Conservation (phyloP, 805 yeast species). For the Candida yuanshanica region DNA sequence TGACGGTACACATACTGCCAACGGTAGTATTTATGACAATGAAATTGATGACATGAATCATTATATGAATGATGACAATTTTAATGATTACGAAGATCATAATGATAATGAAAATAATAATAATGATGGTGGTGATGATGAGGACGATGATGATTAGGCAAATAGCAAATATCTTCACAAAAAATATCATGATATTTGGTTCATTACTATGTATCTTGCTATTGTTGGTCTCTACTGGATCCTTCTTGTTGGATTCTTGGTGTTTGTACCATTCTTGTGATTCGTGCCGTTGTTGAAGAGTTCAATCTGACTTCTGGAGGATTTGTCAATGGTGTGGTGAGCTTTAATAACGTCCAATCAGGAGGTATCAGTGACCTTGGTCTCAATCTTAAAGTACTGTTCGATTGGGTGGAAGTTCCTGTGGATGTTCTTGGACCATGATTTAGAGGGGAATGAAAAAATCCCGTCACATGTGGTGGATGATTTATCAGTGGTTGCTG, state of each 20-base stretch:
- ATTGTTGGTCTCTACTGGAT: no score
- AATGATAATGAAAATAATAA: no score
- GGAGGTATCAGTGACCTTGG: slow-evolving; percentile 19
- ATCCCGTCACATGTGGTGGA: slow-evolving; percentile 1
- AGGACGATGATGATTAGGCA: neutral
- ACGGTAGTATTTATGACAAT: slow-evolving; percentile 2
- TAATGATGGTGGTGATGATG: no score
- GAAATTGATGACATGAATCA: neutral
- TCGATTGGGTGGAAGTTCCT: neutral
- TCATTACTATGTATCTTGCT: no score
- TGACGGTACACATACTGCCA: neutral
- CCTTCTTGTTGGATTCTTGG: neutral
- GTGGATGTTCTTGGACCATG: neutral
- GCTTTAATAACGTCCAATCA: slow-evolving; percentile 22
- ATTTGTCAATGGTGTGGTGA: slow-evolving; percentile 12
- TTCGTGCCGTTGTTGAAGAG: slow-evolving; percentile 6
- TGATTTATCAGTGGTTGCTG: slow-evolving; percentile 1
- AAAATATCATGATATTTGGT: no score
- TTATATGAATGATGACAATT: neutral
- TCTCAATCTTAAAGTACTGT: slow-evolving; percentile 3
- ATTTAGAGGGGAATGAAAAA: neutral
- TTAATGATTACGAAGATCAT: neutral
- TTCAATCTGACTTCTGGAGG: slow-evolving; percentile 10
- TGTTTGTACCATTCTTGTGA: slow-evolving; percentile 7
- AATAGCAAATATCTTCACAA: neutral